These are phyloP conservation scores for Pseudonectria buxi DNA, from an alignment of 2,329 filamentous ascomycete species.

Conservation along the genomic window DNA sequence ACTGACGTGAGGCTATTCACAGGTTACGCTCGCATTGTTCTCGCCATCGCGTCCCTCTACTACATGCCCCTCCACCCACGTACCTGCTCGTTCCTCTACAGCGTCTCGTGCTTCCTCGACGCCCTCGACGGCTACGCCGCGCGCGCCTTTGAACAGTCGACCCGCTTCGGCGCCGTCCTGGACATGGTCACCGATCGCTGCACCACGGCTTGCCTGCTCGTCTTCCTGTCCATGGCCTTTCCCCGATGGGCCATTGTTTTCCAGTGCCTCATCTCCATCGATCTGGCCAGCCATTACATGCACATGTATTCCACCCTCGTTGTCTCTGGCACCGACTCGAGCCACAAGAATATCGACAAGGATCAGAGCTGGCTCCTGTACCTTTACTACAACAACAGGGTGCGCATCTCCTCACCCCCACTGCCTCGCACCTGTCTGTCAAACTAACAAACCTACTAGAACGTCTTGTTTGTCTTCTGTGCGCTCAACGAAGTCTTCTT, in stretches of 20 bases:
- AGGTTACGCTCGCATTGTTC: slow-evolving; percentile 73
- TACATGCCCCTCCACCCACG: slow-evolving; percentile 99
- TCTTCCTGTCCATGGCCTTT: slow-evolving; percentile 91
- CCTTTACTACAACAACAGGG: slow-evolving; percentile 96
- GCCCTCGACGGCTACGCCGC: slow-evolving; percentile 94
- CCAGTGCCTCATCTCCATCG: slow-evolving; percentile 85
- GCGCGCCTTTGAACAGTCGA: slow-evolving; percentile 72
- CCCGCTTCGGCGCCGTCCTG: slow-evolving; percentile 89
- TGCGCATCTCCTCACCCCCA: slow-evolving; percentile 36
- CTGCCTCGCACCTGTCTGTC: no score
- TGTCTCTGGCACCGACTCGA: slow-evolving; percentile 71
- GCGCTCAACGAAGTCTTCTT: slow-evolving; percentile 93
- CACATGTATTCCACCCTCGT: slow-evolving; percentile 96
- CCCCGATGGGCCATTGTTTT: slow-evolving; percentile 91
- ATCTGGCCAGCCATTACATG: slow-evolving; percentile 95
- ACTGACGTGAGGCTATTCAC: slow-evolving; percentile 10
- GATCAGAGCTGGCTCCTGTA: slow-evolving; percentile 84
- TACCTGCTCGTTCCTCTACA: slow-evolving; percentile 87
- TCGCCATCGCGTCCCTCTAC: slow-evolving; percentile 87
- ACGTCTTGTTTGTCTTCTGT: slow-evolving; percentile 86
- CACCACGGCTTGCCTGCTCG: slow-evolving; percentile 88
- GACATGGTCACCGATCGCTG: slow-evolving; percentile 99
- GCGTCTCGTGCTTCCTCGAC: slow-evolving; percentile 88
- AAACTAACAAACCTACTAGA: slow-evolving; percentile 42
- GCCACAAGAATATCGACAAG: slow-evolving; percentile 92